Base-by-base conservation (phyloP, 805 yeast species). In the Pichia phayaonensis region DNA sequence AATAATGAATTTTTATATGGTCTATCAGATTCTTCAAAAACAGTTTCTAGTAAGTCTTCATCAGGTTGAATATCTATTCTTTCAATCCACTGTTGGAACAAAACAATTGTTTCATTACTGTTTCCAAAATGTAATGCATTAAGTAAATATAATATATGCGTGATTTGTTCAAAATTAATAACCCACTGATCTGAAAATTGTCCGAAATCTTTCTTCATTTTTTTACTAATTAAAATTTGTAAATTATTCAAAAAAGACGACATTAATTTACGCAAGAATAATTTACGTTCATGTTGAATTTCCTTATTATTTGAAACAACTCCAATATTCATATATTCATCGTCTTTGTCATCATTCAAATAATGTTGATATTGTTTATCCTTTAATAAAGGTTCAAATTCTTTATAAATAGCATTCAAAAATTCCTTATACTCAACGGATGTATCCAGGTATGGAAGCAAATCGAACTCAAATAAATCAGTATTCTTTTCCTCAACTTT, bases 21-120 rank as follows among this genome's bases (percentile, higher is more conserved):
- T 31, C 57, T 49, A 44, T 62, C 67, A 1, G 72, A 76, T 21
- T 65, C 67, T 31, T 61, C 60, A 58, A 74, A 65, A 11, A 76
- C 75, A 42, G 64, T 70, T 47, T 79, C 75, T 4, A 77, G 70
- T 31, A 76, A 64, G 26, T 73, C 77, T 20, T 71, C 70, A 51
- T 75, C 79, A 1, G 90, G 90, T 56, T 79, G 77, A 6, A 83
- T 81, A 61, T 84, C 87, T 29, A 83, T 81, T 50, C 79, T 72
- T 60, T 86, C 86, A 24, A 83, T 71, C 94, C 94, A 86, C 45
- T 72, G 74, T 16, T 74, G 64, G 36, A 81, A 64, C 40, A 72
- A 60, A 45, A 70, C 69, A 29, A 81, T 74, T 55, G 71, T 70
- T 46, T 63, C 68, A 50, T 72, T 68, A 13, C 65, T 61, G 18